Evolutionary conservation across 2,329 filamentous ascomycete species (phyloP), one percentile per base, ranked within the genome.

Genomic region (Venturia oleaginea): DNA sequence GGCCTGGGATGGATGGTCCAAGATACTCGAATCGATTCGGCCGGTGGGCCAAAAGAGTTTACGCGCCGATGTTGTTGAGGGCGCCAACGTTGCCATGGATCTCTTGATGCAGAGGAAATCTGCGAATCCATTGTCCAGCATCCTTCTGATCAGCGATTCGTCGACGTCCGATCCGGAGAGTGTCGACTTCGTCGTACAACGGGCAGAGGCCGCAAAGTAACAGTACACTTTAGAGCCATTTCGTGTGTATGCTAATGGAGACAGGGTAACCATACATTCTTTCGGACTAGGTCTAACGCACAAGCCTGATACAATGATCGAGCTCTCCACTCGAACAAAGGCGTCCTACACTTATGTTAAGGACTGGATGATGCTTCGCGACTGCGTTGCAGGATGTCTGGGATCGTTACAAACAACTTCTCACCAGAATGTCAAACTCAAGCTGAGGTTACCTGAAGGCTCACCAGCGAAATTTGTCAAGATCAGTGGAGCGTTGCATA

Each of bases 291-390:
- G 94, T 62, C 86, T 97, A 80, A 97, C 93, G 0, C 94, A 99
- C 77, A 97, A 97, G 77, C 94, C 94, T 5, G 94, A 99, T 73
- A 97, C 92, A 0, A 96, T 99, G 92, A 96, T 99, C 67, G 93
- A 97, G 76, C 80, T 99, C 15, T 97, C 94, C 0, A 94, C 90
- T 7, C 85, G 92, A 66, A 99, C 94, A 3, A 99, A 97, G 78
- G 94, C 92, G 4, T 95, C 92, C 1, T 99, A 97, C 73, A 95
- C 92, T 1, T 99, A 97, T 71, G 92, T 99, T 69, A 99, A 97
- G 77, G 94, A 99, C 75, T 99, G 94, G 94, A 97, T 97, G 93
- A 99, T 97, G 93, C 83, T 99, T 42, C 88, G 94, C 34, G 94
- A 99, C 75, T 97, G 94, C 74, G 83, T 97, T 55, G 94, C 92